Conservation (phyloP, 257 asterid species). For the Solanum ossicruentum region DNA sequence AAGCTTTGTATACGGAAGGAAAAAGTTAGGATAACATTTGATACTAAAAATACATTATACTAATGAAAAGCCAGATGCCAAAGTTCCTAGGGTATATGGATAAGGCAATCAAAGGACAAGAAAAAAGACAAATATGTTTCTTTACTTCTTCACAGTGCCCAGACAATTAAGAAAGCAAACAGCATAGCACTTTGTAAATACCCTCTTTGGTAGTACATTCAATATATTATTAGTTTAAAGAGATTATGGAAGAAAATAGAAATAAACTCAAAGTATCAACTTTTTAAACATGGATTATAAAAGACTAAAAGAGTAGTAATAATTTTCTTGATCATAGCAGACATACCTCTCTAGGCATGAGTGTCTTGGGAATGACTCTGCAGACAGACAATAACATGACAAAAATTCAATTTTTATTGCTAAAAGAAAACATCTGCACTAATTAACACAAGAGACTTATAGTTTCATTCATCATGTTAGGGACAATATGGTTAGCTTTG, state of each 20-base stretch:
- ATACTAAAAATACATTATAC: constrained; percentile 12
- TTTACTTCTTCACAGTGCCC: neutral
- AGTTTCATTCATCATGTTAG: neutral
- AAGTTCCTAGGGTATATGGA: constrained; percentile 17
- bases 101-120: constrained; percentile 23
- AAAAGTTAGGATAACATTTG: constrained; percentile 15
- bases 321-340: constrained; percentile 20
- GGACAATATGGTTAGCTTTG: neutral
- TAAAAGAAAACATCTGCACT: neutral
- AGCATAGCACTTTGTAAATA: neutral
- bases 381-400: constrained; percentile 58
- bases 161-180: neutral
- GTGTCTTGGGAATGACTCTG: constrained; percentile 99
- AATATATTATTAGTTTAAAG: neutral
- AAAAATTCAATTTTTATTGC: constrained; percentile 21
- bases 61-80: constrained; percentile 22
- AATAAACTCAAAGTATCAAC: neutral
- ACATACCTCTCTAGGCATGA: constrained; percentile 98
- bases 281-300: neutral
- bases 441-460: neutral
- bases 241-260: neutral
- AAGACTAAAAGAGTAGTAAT: neutral
- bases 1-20: constrained; percentile 21
- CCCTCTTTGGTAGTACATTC: neutral
- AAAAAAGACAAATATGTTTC: neutral